Evolutionary conservation across 2,329 filamentous ascomycete genomes (phyloP).

Genomic region (Colletotrichum siamense): DNA sequence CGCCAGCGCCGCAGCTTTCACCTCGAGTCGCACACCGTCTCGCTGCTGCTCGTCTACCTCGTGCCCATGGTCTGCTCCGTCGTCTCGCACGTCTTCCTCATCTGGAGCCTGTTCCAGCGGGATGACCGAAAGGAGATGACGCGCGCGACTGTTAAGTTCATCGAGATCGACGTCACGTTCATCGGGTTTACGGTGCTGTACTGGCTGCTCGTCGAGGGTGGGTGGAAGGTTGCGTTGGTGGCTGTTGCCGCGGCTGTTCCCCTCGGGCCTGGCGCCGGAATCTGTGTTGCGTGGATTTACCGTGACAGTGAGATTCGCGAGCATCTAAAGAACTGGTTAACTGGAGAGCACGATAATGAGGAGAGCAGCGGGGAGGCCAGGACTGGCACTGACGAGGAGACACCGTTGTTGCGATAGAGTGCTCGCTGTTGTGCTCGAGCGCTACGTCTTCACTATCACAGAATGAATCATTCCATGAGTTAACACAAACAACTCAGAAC

Average conservation of each 20-base stretch:
- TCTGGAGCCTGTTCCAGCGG: constrained; percentile 41
- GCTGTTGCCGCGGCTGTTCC: constrained; percentile 33
- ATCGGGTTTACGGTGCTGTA: constrained; percentile 54
- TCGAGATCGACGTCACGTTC: constrained; percentile 52
- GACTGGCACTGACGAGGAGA: constrained; percentile 33
- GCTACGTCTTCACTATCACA: background rate
- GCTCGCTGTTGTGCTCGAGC: accelerated
- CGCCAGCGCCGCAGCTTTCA: constrained; percentile 38
- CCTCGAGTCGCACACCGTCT: constrained; percentile 46
- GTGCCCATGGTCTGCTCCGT: constrained; percentile 50
- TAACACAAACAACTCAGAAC: background rate
- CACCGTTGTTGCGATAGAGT: constrained; percentile 32
- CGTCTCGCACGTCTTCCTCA: constrained; percentile 45
- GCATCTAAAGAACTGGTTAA: constrained; percentile 19
- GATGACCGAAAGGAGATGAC: constrained; percentile 58
- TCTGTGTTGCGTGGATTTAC: constrained; percentile 44
- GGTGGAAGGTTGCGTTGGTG: constrained; percentile 43
- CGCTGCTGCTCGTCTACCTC: constrained; percentile 47
- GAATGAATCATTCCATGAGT: background rate
- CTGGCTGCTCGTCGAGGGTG: constrained; percentile 58
- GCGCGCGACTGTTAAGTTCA: constrained; percentile 47
- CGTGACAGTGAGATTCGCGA: constrained; percentile 40
- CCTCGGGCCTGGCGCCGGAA: constrained; percentile 43
- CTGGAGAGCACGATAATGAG: background rate
- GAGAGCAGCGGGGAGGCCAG: background rate